Evolutionary conservation across 345 rosid species (phyloP), one percentile per base, ranked within the genome.

Genomic region (Carallia brachiata): DNA sequence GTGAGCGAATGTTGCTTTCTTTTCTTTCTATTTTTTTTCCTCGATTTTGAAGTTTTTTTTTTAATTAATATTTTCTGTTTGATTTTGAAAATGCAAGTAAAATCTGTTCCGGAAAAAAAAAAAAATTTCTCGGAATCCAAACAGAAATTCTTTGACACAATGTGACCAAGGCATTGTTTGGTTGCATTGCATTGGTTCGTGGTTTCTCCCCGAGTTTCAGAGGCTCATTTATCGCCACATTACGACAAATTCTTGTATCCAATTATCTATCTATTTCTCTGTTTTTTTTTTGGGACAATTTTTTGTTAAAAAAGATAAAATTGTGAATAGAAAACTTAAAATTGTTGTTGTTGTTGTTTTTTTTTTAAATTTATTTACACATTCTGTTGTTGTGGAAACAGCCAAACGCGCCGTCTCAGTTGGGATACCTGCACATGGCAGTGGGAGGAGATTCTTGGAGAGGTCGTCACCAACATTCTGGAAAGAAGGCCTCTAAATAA

Each of bases 401-500:
- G 60, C 34, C 34, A 27, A 56, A 27, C 16, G 17, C 28, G 34
- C 34, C 16, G 28, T 28, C 17, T 9, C 12, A 2, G 4, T 19
- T 19, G 30, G 19, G 34, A 40, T 40, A 3, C 39, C 36, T 70
- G 80, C 76, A 74, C 75, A 80, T 76, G 83, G 82, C 65, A 52
- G 72, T 68, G 59, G 73, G 50, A 72, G 64, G 78, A 65, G 54
- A 63, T 68, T 81, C 79, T 77, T 81, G 44, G 71, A 70, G 66
- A 65, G 62, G 76, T 31, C 72, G 76, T 31, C 72, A 53, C 69
- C 59, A 78, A 78, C 87, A 85, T 84, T 84, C 75, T 73, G 39
- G 65, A 76, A 71, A 74, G 70, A 65, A 4, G 70, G 75, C 61
- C 66, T 68, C 76, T 62, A 75, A 44, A 44, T 12, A 44, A 68